These are phyloP conservation scores for Suhomyces sp. DNA, from an alignment of 805 yeast genomes.

Conservation along the genomic window DNA sequence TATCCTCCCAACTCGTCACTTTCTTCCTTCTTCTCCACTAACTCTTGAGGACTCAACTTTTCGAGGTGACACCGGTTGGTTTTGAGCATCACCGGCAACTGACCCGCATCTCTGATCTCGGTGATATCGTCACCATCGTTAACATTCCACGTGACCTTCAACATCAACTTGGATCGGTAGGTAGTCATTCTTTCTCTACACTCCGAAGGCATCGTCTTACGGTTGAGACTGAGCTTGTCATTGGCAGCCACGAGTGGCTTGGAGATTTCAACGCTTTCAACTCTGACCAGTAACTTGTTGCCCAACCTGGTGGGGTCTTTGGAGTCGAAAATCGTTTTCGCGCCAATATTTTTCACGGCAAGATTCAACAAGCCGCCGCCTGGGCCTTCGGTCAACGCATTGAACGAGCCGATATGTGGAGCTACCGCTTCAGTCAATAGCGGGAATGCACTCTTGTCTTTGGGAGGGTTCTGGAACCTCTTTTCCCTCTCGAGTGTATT, in stretches of 20 bases:
- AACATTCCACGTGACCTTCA: conserved; percentile 81
- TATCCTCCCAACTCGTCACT: conserved; percentile 96
- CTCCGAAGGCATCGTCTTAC: conserved; percentile 74
- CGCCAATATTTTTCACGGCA: conserved; percentile 86
- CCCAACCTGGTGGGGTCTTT: conserved; percentile 67
- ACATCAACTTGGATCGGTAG: conserved; percentile 72
- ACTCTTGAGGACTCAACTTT: conserved; percentile 74
- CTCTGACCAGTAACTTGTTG: conserved; percentile 78
- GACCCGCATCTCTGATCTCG: conserved; percentile 89
- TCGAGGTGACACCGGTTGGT: conserved; percentile 91
- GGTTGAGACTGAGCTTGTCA: conserved; percentile 73
- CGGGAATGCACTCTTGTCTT: conserved; percentile 79
- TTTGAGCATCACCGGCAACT: conserved; percentile 85
- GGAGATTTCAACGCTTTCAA: conserved; percentile 85
- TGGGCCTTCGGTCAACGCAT: conserved; percentile 88
- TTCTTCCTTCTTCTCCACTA: conserved; percentile 81
- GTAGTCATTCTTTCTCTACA: conserved; percentile 86
- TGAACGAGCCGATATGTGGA: conserved; percentile 95
- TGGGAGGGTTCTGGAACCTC: conserved; percentile 85
- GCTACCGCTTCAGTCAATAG: conserved; percentile 82
- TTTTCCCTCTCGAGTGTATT: conserved; percentile 85
- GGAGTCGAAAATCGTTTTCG: conserved; percentile 80
- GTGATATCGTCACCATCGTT: conserved; percentile 80
- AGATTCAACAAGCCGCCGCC: conserved; percentile 80
- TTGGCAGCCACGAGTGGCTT: conserved; percentile 72